These are phyloP conservation scores for Cercospora beticola DNA, from an alignment of 2,329 filamentous ascomycete species.

Conservation along the genomic window DNA sequence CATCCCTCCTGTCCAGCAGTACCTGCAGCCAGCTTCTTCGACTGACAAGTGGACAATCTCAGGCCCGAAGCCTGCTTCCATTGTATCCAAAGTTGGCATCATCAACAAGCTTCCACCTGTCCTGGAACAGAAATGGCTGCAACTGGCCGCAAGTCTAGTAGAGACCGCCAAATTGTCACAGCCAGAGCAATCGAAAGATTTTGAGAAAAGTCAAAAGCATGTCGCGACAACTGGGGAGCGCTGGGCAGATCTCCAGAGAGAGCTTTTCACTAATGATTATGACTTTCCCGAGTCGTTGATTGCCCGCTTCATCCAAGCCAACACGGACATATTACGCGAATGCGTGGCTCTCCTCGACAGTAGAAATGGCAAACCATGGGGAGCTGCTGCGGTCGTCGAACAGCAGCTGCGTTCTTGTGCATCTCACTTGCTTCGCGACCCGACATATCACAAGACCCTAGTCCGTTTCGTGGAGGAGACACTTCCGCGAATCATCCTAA, in stretches of 20 bases:
- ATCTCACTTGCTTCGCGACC: slow-evolving; percentile 42
- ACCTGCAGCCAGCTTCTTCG: slow-evolving; percentile 50
- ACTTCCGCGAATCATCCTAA: slow-evolving; percentile 61
- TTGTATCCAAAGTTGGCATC: slow-evolving; percentile 41
- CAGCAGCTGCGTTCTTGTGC: slow-evolving; percentile 50
- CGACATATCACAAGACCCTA: slow-evolving; percentile 45
- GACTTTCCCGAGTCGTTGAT: slow-evolving; percentile 29
- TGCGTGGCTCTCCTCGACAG: slow-evolving; percentile 52
- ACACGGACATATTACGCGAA: slow-evolving; percentile 47
- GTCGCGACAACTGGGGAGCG: slow-evolving; percentile 66
- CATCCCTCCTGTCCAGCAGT: slow-evolving; percentile 55
- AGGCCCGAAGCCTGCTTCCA: slow-evolving; percentile 43
- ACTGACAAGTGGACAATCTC: slow-evolving; percentile 54
- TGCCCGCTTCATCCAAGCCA: slow-evolving; percentile 38
- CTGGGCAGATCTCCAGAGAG: slow-evolving; percentile 57
- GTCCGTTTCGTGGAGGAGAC: slow-evolving; percentile 54
- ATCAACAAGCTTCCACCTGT: slow-evolving; percentile 35
- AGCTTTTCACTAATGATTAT: slow-evolving; percentile 37
- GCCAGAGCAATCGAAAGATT: slow-evolving; percentile 78
- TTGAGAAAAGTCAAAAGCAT: slow-evolving; percentile 67
- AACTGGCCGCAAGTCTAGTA: slow-evolving; percentile 61
- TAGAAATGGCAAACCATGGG: slow-evolving; percentile 65
- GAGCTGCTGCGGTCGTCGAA: slow-evolving; percentile 60
- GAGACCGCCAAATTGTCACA: slow-evolving; percentile 70
- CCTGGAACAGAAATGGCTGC: slow-evolving; percentile 60